Conservation (phyloP, 1,284 basidiomycete genomes). For the Fomitopsis pinicola region DNA sequence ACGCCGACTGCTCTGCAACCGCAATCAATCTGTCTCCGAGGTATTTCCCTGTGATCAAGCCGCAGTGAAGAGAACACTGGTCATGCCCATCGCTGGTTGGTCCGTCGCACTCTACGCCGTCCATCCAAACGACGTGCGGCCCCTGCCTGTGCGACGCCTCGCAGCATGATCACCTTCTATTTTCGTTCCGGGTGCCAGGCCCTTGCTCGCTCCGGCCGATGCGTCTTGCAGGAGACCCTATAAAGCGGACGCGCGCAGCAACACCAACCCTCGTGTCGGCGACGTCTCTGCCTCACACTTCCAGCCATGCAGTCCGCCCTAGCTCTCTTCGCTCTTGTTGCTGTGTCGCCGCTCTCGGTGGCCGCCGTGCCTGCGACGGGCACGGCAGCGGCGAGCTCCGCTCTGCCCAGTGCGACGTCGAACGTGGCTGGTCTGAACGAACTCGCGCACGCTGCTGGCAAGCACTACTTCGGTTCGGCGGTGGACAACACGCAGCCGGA, state of each 20-base stretch:
- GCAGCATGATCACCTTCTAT: neutral
- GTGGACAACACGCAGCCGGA: conserved; percentile 47
- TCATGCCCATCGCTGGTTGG: neutral
- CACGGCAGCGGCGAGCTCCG: conserved; percentile 1
- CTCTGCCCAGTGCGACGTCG: conserved; percentile 10
- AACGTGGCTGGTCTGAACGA: conserved; percentile 29
- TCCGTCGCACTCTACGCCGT: neutral
- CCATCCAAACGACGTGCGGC: neutral
- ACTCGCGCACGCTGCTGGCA: conserved; percentile 43
- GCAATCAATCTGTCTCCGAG: neutral
- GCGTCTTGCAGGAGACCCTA: neutral
- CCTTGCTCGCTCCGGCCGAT: neutral
- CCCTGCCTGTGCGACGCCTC: neutral
- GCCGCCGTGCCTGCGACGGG: conserved; percentile 2
- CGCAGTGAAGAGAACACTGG: neutral
- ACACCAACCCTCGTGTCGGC: neutral
- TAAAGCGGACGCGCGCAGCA: neutral
- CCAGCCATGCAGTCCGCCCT: neutral
- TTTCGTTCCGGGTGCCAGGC: neutral
- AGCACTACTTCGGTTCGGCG: conserved; percentile 55
- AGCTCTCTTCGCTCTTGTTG: neutral
- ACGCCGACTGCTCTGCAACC: neutral
- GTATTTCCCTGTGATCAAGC: neutral
- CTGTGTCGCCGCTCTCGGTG: neutral
- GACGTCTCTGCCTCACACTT: neutral